Base-by-base conservation (phyloP, 2,329 filamentous ascomycete genomes). In the Penicillium sp. region DNA sequence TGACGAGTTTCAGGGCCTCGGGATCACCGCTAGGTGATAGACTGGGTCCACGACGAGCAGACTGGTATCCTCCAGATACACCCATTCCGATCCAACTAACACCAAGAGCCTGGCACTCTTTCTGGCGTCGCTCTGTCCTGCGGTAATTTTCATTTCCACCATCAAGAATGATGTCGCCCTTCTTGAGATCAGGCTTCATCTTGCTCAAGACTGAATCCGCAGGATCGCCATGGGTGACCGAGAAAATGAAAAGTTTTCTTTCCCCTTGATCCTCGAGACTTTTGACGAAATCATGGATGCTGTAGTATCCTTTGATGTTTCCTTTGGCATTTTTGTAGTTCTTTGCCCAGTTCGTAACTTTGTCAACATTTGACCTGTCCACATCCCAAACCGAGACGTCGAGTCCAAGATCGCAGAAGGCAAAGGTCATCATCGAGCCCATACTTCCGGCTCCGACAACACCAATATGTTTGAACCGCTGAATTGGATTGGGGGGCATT, bases 41-140 rank as follows among this genome's bases (percentile, higher is more conserved):
- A n/a, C 83, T 87, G 0, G 87, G 87, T 0, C 87, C 88, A 36
- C 80, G 77, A 36, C 86, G 77, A 2, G 87, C 87, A 43, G 84
- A 83, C 65, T 89, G 86, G 66, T 89, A 89, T 0, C 87, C 87
- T 8, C 87, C 87, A 34, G 82, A 87, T 1, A 90, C 86, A 31
- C 87, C 87, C 67, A 84, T 83, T 2, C 87, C 87, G 50, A 90
- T 80, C 68, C 87, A 90, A 34, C 79, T 77, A n/a, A 90, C 79
- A 0, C 84, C 85, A 21, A 81, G 78, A 0, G 77, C 73, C 2
- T 79, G 75, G 37, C 85, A 80, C 51, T 83, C 81, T 26, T 76
- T 76, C 63, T 89, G 87, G 34, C 86, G 75, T 10, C 84, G 70
- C 66, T 90, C 83, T 0, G 87, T 90, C 43, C 83, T 84, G 31